These are phyloP conservation scores for Cubamyces sp. DNA, from an alignment of 768 basidiomycete species.

Conservation along the genomic window DNA sequence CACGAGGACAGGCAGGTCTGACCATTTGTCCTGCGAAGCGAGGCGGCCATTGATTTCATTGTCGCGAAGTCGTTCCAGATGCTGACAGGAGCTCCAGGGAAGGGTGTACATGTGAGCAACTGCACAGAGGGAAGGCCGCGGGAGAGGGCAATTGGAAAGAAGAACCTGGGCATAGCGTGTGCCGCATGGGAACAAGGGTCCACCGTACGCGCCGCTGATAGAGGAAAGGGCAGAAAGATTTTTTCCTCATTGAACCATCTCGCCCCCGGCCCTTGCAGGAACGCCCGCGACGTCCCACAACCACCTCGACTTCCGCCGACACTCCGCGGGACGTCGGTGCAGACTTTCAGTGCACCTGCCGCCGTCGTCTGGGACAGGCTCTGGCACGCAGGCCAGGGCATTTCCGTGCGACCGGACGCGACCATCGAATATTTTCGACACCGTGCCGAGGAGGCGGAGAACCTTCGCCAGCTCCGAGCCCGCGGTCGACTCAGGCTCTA, in stretches of 20 bases:
- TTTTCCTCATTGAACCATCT: neutral
- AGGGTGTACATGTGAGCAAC: neutral
- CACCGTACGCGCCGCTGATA: neutral
- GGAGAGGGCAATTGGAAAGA: neutral
- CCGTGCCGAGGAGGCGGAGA: too few relatives aligned
- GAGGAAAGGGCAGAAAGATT: neutral
- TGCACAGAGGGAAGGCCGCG: neutral
- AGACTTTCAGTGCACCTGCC: neutral
- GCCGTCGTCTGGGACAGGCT: neutral
- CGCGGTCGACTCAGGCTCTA: too few relatives aligned
- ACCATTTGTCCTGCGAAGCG: too few relatives aligned
- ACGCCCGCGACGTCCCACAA: too few relatives aligned
- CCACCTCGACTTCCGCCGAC: too few relatives aligned
- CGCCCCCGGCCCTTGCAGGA: too few relatives aligned
- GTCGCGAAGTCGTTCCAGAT: neutral
- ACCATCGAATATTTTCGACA: too few relatives aligned
- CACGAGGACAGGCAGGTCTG: too few relatives aligned
- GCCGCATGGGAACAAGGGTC: neutral
- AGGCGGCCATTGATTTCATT: neutral
- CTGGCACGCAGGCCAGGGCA: neutral
- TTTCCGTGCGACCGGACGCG: too few relatives aligned
- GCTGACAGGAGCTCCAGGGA: neutral
- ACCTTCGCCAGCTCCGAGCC: too few relatives aligned
- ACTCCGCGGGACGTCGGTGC: too few relatives aligned
- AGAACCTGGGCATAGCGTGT: neutral